These are phyloP conservation scores for Colletotrichum eleusines DNA, from an alignment of 2,329 filamentous ascomycete species.

Conservation along the genomic window DNA sequence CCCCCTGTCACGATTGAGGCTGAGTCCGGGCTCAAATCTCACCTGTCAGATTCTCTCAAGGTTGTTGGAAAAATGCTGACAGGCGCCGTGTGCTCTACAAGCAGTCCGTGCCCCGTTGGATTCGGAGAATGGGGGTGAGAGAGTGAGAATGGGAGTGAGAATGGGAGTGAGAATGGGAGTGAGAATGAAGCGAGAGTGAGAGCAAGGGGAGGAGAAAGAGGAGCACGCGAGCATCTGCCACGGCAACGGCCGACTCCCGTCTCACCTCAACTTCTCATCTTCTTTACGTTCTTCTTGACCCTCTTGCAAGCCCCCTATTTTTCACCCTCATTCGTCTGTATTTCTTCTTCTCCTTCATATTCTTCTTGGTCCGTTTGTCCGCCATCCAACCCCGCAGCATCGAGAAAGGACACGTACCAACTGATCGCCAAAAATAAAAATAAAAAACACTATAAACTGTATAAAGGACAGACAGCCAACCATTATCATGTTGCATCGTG, in stretches of 20 bases:
- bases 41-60: neutral
- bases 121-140: neutral
- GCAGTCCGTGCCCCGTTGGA: conserved; percentile 10
- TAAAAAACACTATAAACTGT: neutral
- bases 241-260: conserved; percentile 8
- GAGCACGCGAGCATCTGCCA: conserved; percentile 32
- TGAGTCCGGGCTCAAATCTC: neutral
- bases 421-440: neutral
- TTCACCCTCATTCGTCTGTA: neutral
- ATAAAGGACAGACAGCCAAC: neutral
- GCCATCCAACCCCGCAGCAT: neutral
- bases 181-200: neutral
- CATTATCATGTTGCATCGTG: conserved; percentile 34
- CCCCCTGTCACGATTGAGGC: neutral
- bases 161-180: neutral
- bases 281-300: neutral
- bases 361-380: neutral
- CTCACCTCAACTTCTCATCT: conserved; percentile 16
- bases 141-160: too few relatives aligned
- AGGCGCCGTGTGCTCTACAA: neutral
- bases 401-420: neutral
- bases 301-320: neutral
- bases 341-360: neutral
- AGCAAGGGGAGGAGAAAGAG: neutral
- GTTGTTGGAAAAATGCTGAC: conserved; percentile 11